Evolutionary conservation across 1,139 yeast genomes (phyloP).

Genomic region (Suhomyces guaymorum): DNA sequence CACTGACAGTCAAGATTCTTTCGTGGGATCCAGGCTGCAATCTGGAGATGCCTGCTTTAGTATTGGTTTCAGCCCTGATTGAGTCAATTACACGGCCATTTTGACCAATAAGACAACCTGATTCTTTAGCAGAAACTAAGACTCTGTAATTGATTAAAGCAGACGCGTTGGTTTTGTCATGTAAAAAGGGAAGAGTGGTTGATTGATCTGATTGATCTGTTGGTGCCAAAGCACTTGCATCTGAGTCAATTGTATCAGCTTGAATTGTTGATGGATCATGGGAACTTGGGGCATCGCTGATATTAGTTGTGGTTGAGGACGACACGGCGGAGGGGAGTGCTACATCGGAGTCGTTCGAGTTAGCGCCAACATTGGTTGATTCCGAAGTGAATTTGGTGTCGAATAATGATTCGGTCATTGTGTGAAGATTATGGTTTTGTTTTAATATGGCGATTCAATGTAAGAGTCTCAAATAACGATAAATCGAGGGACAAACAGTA

Average conservation of each 20-base stretch:
- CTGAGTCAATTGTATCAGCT: slow-evolving; percentile 8
- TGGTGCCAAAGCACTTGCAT: slow-evolving; percentile 13
- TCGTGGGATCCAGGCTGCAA: slow-evolving; percentile 82
- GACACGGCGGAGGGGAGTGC: slow-evolving; percentile 1
- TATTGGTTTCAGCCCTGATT: slow-evolving; percentile 73
- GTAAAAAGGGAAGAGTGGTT: slow-evolving; percentile 32
- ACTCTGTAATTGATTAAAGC: slow-evolving; percentile 62
- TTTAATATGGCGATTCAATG: no score
- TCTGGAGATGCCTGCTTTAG: slow-evolving; percentile 87
- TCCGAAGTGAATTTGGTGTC: slow-evolving; percentile 40
- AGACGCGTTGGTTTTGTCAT: slow-evolving; percentile 30
- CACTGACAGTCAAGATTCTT: slow-evolving; percentile 79
- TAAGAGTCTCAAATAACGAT: no score
- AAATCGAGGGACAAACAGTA: not conserved
- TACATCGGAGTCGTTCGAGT: slow-evolving; percentile 3
- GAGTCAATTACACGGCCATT: slow-evolving; percentile 80
- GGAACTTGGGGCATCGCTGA: not conserved
- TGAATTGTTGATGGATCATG: slow-evolving; percentile 1
- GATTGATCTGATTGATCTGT: slow-evolving; percentile 16
- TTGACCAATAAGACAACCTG: slow-evolving; percentile 89
- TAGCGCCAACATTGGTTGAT: slow-evolving; percentile 12
- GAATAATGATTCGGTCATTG: slow-evolving; percentile 45
- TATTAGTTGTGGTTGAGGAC: slow-evolving; percentile 1
- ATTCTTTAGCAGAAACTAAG: slow-evolving; percentile 81
- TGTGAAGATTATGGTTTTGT: not conserved